Evolutionary conservation across 2,329 filamentous ascomycete genomes (phyloP).

Genomic region (Niveomyces coronatus): DNA sequence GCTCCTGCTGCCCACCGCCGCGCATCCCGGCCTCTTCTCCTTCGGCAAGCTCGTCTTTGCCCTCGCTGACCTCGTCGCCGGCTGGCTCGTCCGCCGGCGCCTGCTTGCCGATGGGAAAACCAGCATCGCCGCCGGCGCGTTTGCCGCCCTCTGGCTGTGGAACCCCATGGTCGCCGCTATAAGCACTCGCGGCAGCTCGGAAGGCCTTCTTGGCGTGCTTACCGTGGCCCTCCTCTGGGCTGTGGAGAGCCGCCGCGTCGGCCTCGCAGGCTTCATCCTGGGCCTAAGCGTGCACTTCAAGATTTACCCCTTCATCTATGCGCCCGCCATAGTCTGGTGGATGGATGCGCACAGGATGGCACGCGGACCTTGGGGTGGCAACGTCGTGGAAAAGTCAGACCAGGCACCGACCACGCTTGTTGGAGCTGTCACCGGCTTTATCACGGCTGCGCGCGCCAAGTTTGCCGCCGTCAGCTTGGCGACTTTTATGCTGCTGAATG

Average conservation of each 20-base stretch:
- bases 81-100: slow-evolving; percentile 55
- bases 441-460: slow-evolving; percentile 43
- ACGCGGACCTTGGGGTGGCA: too few relatives aligned
- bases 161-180: slow-evolving; percentile 99
- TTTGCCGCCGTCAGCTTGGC: slow-evolving; percentile 55
- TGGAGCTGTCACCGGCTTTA: slow-evolving; percentile 28
- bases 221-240: slow-evolving; percentile 80
- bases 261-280: slow-evolving; percentile 62
- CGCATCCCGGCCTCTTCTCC: slow-evolving; percentile 50
- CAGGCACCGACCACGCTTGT: slow-evolving; percentile 10
- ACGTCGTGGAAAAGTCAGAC: neutral
- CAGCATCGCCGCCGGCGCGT: slow-evolving; percentile 52
- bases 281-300: slow-evolving; percentile 92
- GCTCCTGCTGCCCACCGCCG: slow-evolving; percentile 68
- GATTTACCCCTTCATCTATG: slow-evolving; percentile 97
- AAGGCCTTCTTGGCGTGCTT: slow-evolving; percentile 78
- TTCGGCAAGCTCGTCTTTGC: slow-evolving; percentile 87
- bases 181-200: slow-evolving; percentile 86
- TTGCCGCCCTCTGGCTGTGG: slow-evolving; percentile 81
- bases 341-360: slow-evolving; percentile 50
- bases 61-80: slow-evolving; percentile 70
- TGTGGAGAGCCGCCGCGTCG: slow-evolving; percentile 50
- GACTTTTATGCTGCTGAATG: slow-evolving; percentile 66
- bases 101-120: slow-evolving; percentile 34
- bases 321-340: slow-evolving; percentile 70